Base-by-base conservation (phyloP, 2,329 filamentous ascomycete species). In the Chaetomiaceae sp. region DNA sequence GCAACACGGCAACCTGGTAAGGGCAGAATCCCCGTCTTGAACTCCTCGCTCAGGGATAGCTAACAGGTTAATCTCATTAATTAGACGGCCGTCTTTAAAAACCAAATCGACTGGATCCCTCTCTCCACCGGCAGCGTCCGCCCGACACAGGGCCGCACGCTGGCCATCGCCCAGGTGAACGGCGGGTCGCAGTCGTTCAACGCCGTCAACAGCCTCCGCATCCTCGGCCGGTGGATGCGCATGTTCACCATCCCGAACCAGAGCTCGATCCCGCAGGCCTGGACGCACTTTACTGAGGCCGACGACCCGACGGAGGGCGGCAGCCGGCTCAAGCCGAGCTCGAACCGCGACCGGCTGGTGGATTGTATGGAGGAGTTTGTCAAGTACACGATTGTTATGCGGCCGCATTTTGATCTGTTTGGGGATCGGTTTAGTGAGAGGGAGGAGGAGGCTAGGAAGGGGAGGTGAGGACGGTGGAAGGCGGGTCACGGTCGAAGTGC, bases 361-460 rank as follows among this genome's bases (percentile, higher is more conserved):
- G 82, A 86, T 68, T 84, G 81, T 57, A 85, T 85, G 78, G 84
- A 87, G 68, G 84, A 87, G 65, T 78, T 87, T 66, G 83, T 87
- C 12, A 86, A 87, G 65, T 85, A 84, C 62, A 86, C 81, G 0
- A 75, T 87, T 25, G 58, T 87, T 1, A 85, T 87, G 81, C 69
- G 81, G 49, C 77, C 78, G 22, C 79, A 84, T 59, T 76, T 84
- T 57, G 75, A 75, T 23, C 65, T 85, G 2, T 85, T 87, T 63
- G 76, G 72, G 1, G 83, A 87, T 68, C 72, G 84, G 8, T 85
- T 72, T 56, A 86, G 83, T 64, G 83, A 87, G 65, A 69, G 83
- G 20, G 69, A 69, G 60, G 75, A 78, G 60, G 75, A 78, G 63
- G 67, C 63, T 42, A 64, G 53, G 44, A 49, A 22, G 19, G 34